Conservation (phyloP, 805 yeast genomes). For the Teunomyces aglyptinius region DNA sequence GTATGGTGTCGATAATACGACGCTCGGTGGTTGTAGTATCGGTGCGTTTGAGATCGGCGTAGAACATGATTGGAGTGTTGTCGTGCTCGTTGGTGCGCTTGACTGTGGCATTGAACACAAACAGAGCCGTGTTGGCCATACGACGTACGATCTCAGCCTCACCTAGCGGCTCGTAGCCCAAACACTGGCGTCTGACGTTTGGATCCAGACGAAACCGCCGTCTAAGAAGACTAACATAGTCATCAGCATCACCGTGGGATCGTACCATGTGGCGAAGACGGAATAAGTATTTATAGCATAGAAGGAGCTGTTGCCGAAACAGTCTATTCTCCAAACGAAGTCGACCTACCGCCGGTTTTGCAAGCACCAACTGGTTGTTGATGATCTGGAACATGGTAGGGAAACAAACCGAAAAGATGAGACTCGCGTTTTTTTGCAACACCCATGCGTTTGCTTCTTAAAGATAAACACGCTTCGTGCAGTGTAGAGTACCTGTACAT, state of each 20-base stretch:
- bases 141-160: slow-evolving; percentile 18
- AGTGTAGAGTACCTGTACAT: slow-evolving; percentile 3
- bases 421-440: slow-evolving; percentile 5
- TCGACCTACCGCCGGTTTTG: not conserved
- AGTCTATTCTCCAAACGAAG: not conserved
- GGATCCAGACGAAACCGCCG: slow-evolving; percentile 12
- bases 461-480: not conserved
- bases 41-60: slow-evolving; percentile 15
- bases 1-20: slow-evolving; percentile 21
- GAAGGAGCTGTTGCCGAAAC: slow-evolving; percentile 11
- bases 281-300: slow-evolving; percentile 32
- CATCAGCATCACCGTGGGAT: slow-evolving; percentile 4
- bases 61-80: slow-evolving; percentile 12
- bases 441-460: not conserved
- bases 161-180: slow-evolving; percentile 5
- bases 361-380: slow-evolving; percentile 1
- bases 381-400: not conserved
- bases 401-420: not conserved
- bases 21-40: slow-evolving; percentile 19
- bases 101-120: slow-evolving; percentile 33
- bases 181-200: slow-evolving; percentile 13
- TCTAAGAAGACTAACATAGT: not conserved
- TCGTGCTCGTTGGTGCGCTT: slow-evolving; percentile 3
- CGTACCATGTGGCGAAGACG: slow-evolving; percentile 27
- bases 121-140: slow-evolving; percentile 25